Evolutionary conservation across 306 rosid species (phyloP), one percentile per base, ranked within the genome.

Genomic region (Echinosophora koreensis): DNA sequence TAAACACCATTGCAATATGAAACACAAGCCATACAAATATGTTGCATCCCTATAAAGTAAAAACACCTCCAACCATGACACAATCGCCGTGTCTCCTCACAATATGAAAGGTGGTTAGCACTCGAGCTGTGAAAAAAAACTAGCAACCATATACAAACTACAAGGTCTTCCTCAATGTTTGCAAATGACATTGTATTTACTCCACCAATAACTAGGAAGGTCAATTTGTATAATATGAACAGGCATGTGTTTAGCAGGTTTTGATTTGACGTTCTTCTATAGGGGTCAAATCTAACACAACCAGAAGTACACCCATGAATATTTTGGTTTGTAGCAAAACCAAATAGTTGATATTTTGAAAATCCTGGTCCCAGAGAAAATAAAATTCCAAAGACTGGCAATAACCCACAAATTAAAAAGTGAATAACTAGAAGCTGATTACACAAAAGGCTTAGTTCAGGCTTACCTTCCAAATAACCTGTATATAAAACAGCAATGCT

Each of bases 401-500:
- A 63, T 46, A 67, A 67, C 46, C 30, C 64, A 39, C 18, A 27
- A 30, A 49, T 51, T 44, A 50, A 42, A 59, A 50, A 80, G 51
- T 37, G 38, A 16, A 15, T 50, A 71, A 66, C 49, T 58, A 14
- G 47, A 77, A 68, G 50, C 54, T 57, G 37, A 67, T 66, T 44
- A 30, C 41, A 64, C 27, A 49, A 42, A 76, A 80, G 73, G 69
- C 79, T 14, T 61, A 77, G 56, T 63, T 47, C 54, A 59, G 42
- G 73, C 67, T 74, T 83, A 92, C 98, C 93, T 89, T 92, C 97
- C 83, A 87, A 80, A 68, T 86, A 86, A 84, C 86, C 90, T 66
- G 96, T 79, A 80, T 87, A 87, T 76, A 94, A 87, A 72, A 94
- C 87, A 77, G 95, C 93, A 69, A 92, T 85, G 87, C 96, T 86